Evolutionary conservation across 176 grass and related monocot species (phyloP), one percentile per base, ranked within the genome.

Genomic region (Pontederia crassipes): DNA sequence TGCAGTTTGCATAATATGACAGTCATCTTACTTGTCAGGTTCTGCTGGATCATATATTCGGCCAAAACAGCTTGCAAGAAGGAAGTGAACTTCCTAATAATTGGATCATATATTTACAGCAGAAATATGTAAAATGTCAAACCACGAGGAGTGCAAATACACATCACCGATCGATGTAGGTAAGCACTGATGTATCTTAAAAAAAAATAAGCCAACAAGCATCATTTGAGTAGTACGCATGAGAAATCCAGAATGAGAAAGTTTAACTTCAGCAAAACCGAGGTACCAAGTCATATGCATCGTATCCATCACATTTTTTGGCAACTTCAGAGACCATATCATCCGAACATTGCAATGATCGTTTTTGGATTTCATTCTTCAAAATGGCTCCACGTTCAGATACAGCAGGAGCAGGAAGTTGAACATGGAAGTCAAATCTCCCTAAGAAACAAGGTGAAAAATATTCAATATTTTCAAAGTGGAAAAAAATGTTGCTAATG

Each of bases 201-300:
- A n/a, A n/a, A n/a, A n/a, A n/a, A n/a, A n/a, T n/a, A n/a, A n/a
- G n/a, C n/a, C n/a, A n/a, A n/a, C n/a, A n/a, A n/a, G n/a, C n/a
- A n/a, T n/a, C n/a, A n/a, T n/a, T n/a, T n/a, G n/a, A n/a, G n/a
- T n/a, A n/a, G 14, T 48, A 62, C 24, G 29, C 48, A 49, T 57
- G 55, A 57, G 24, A 69, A 69, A 65, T 15, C 13, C 29, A 9
- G 45, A 48, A 53, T 12, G 9, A 11, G 5, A 57, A 55, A 63
- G 17, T 8, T 59, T 32, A 60, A 55, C 9, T 59, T 16, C 24
- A 73, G 20, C 15, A 71, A 68, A 28, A 75, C 58, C 67, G 18
- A 71, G 63, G 57, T 85, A 89, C 86, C 86, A 96, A 79, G 81
- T 96, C 86, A 78, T 96, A 87, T 46, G 92, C 92, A 90, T 96